Conservation (phyloP, 2,329 filamentous ascomycete species). For the Sporothrix globosa region DNA sequence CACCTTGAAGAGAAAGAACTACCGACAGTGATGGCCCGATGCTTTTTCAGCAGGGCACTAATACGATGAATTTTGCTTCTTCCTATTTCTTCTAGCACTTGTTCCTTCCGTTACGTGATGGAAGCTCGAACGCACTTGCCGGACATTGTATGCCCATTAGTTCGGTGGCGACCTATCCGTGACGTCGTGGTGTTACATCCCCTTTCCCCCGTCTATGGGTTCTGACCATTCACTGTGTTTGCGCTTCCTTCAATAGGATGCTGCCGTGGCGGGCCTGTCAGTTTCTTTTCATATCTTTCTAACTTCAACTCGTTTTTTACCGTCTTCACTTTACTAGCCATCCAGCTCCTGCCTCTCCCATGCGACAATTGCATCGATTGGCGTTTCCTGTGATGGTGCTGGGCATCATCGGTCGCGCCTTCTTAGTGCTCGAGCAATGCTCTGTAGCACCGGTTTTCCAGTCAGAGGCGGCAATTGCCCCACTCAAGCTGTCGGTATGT, state of each 20-base stretch:
- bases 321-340: not conserved
- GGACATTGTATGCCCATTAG: not conserved
- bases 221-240: not conserved
- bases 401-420: slow-evolving; percentile 7
- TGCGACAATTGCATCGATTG: not conserved
- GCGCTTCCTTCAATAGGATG: not conserved
- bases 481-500: slow-evolving; percentile 20
- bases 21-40: not conserved
- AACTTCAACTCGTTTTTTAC: not conserved
- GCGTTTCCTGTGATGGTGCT: slow-evolving; percentile 23
- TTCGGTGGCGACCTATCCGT: slow-evolving; percentile 24
- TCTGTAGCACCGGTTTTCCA: not conserved
- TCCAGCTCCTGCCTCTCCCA: not conserved
- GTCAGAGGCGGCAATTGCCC: slow-evolving; percentile 3
- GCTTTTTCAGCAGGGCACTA: not conserved
- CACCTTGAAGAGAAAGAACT: not conserved
- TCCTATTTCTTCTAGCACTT: slow-evolving; percentile 3
- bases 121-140: not conserved
- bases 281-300: not conserved
- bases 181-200: not conserved
- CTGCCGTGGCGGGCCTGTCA: not conserved
- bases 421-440: slow-evolving; percentile 16
- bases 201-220: not conserved
- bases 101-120: slow-evolving; percentile 13
- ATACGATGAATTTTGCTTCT: not conserved